Evolutionary conservation across 1,139 yeast genomes (phyloP).

Genomic region (Hyphopichia khmerensis): DNA sequence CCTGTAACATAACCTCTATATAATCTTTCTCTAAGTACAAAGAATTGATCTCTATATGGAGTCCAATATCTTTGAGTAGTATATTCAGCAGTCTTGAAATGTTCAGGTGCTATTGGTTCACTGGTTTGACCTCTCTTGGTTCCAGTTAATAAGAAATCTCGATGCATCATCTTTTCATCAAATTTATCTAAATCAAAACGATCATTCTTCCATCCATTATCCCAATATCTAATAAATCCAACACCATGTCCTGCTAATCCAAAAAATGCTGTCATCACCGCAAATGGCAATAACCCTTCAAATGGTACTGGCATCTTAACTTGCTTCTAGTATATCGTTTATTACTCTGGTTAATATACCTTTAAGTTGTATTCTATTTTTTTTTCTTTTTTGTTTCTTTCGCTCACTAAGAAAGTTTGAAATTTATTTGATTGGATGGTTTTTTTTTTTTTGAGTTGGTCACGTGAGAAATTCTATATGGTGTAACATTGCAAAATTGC

Average conservation of each 20-base stretch:
- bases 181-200: slow-evolving; percentile 46
- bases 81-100: slow-evolving; percentile 44
- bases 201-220: slow-evolving; percentile 52
- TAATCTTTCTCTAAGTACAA: slow-evolving; percentile 49
- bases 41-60: slow-evolving; percentile 51
- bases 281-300: slow-evolving; percentile 50
- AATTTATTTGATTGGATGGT: slow-evolving; percentile 9
- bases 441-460: background rate
- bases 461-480: no score
- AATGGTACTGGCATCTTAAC: slow-evolving; percentile 47
- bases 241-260: slow-evolving; percentile 52
- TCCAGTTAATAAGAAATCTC: slow-evolving; percentile 79
- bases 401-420: slow-evolving; percentile 1
- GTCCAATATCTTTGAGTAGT: slow-evolving; percentile 44
- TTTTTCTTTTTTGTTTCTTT: slow-evolving; percentile 2
- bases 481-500: no score
- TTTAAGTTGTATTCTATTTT: slow-evolving; percentile 5
- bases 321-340: no score
- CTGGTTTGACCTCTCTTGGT: slow-evolving; percentile 67
- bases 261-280: slow-evolving; percentile 49
- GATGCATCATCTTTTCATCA: slow-evolving; percentile 57
- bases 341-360: slow-evolving; percentile 1
- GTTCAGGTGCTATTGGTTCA: slow-evolving; percentile 71
- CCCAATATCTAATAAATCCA: slow-evolving; percentile 50
- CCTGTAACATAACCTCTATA: slow-evolving; percentile 51